phyloP scores from a whole-genome alignment of 768 basidiomycete species.

The Asterophora lycoperdoides region DNA sequence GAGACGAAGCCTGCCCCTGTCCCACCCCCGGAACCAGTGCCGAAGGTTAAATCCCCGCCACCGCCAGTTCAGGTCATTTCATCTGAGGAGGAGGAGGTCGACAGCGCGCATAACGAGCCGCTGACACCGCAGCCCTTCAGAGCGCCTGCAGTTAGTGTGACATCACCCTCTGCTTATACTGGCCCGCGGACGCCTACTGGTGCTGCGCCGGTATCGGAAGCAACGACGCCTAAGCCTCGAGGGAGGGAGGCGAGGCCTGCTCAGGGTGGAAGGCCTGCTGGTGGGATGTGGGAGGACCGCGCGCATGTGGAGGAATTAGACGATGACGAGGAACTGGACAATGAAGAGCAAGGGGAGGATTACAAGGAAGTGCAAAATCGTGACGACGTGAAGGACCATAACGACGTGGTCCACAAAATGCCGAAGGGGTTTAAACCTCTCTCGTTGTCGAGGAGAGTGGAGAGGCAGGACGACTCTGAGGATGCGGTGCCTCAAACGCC shows the following conservation, averaged over 20 bases:
- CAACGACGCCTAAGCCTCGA: not conserved
- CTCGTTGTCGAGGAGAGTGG: no score
- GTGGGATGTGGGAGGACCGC: slow-evolving; percentile 14
- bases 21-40: slow-evolving; percentile 4
- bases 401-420: no score
- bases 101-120: not conserved
- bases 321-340: no score
- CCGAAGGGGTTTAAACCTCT: no score
- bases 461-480: no score
- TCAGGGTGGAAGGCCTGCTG: slow-evolving; percentile 10
- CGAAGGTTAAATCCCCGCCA: slow-evolving; percentile 2
- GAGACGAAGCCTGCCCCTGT: slow-evolving; percentile 5
- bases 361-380: no score
- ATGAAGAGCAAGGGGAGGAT: no score
- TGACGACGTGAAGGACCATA: no score
- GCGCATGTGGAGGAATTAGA: not conserved
- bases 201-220: not conserved
- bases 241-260: slow-evolving; percentile 6
- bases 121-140: slow-evolving; percentile 13
- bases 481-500: not conserved
- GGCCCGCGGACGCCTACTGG: slow-evolving; percentile 8
- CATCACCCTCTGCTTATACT: slow-evolving; percentile 6
- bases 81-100: slow-evolving; percentile 1
- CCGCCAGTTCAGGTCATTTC: not conserved
- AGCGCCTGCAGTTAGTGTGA: slow-evolving; percentile 7